A percentile compares a stretch with the other conserved stretches of the same genome.
Evolutionary conservation across 495 filamentous ascomycete species (phyloP).

Genomic region (Hypoxylon fuscum): DNA sequence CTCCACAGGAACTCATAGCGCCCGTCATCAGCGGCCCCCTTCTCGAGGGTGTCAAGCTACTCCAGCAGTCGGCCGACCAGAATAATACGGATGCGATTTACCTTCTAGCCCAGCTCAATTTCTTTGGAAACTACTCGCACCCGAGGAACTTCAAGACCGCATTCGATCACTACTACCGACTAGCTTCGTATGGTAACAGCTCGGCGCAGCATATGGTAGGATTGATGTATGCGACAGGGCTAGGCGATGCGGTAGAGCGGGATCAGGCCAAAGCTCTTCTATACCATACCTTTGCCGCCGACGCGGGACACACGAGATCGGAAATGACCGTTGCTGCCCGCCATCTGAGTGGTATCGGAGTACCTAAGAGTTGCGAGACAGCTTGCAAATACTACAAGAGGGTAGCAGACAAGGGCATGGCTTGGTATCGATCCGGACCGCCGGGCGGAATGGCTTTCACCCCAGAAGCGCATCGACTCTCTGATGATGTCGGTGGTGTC

Average conservation of each 20-base stretch:
- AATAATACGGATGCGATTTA: conserved; percentile 90
- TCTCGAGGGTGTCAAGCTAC: conserved; percentile 71
- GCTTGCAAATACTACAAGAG: conserved; percentile 89
- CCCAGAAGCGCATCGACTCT: conserved; percentile 78
- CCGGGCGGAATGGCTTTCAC: conserved; percentile 85
- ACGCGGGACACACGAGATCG: conserved; percentile 80
- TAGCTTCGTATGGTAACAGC: conserved; percentile 83
- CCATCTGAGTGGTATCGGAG: conserved; percentile 85
- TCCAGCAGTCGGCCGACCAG: conserved; percentile 77
- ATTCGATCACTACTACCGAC: conserved; percentile 80
- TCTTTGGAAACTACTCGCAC: conserved; percentile 93
- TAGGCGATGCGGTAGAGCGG: conserved; percentile 81
- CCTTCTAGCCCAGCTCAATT: conserved; percentile 92
- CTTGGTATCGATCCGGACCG: conserved; percentile 84
- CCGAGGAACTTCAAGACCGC: conserved; percentile 84
- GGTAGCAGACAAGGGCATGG: conserved; percentile 92
- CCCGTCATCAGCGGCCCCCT: conserved; percentile 49
- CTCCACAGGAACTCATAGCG: conserved; percentile 44
- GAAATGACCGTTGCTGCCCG: conserved; percentile 95
- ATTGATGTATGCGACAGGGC: conserved; percentile 94
- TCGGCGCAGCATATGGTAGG: conserved; percentile 96
- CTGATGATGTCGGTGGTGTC: conserved; percentile 90
- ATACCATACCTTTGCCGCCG: conserved; percentile 94
- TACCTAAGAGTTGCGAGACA: conserved; percentile 83
- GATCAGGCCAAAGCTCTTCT: conserved; percentile 93